A percentile compares a stretch with the other conserved stretches of the same genome.
Conservation (phyloP, 1,284 basidiomycete genomes). For the Trichosporon sp. region DNA sequence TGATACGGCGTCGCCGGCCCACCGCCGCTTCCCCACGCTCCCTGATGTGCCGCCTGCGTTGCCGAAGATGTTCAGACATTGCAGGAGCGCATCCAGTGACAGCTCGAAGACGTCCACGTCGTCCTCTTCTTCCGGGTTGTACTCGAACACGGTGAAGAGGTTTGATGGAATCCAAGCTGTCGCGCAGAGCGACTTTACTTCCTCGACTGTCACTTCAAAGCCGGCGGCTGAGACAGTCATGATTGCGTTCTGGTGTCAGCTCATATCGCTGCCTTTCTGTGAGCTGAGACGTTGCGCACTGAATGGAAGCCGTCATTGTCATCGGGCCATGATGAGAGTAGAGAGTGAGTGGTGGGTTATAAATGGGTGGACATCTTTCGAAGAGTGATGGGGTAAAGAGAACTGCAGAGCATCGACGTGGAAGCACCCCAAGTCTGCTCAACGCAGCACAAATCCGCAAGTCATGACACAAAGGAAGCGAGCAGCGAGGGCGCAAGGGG, state of each 20-base stretch:
- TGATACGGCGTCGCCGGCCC: constrained; percentile 51
- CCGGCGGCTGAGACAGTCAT: constrained; percentile 65
- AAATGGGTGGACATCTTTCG: too few relatives aligned
- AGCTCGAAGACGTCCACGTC: constrained; percentile 64
- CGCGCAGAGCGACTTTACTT: constrained; percentile 69
- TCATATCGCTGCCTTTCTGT: not conserved
- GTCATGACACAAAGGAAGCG: not conserved
- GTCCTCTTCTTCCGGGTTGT: constrained; percentile 33
- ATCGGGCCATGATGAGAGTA: too few relatives aligned
- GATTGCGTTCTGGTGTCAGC: constrained; percentile 61
- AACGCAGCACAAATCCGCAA: too few relatives aligned
- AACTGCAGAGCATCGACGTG: not conserved
- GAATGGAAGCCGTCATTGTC: not conserved
- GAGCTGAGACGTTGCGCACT: not conserved
- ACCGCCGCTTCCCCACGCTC: constrained; percentile 22
- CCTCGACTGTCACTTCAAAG: constrained; percentile 79
- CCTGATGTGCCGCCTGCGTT: constrained; percentile 53
- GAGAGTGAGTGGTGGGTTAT: too few relatives aligned
- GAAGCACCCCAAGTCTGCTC: not conserved
- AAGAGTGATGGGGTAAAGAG: not conserved
- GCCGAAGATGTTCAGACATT: constrained; percentile 88
- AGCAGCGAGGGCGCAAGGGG: not conserved
- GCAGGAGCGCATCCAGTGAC: constrained; percentile 71
- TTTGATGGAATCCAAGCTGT: constrained; percentile 76
- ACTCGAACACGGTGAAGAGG: constrained; percentile 71